Percentiles rank a stretch among this genome's conserved stretches.
phyloP scores from a whole-genome alignment of 139 green algal genomes.

The Spirogloea muscicola region DNA sequence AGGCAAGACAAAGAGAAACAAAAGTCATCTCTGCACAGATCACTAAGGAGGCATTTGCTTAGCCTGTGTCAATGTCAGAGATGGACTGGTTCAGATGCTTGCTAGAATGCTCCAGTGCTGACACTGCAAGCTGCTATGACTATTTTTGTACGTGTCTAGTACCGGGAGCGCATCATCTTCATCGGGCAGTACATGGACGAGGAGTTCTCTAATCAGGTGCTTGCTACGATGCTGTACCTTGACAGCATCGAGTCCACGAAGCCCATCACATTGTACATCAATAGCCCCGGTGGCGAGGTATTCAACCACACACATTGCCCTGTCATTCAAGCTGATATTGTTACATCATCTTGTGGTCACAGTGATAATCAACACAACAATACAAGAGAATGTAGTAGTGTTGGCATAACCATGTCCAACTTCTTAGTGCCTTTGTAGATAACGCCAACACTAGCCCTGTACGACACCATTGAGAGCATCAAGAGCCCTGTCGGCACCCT shows the following conservation, averaged over 20 bases:
- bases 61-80: too few relatives aligned
- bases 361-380: not conserved
- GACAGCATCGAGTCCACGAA: conserved; percentile 75
- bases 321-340: conserved; percentile 3
- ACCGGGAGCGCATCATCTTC: conserved; percentile 87
- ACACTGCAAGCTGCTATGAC: too few relatives aligned
- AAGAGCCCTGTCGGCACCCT: conserved; percentile 85
- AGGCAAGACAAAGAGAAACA: too few relatives aligned
- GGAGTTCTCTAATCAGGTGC: conserved; percentile 83
- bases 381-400: too few relatives aligned
- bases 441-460: conserved; percentile 85
- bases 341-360: not conserved
- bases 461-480: conserved; percentile 96
- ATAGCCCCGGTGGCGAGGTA: conserved; percentile 76
- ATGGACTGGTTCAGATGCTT: too few relatives aligned
- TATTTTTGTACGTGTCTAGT: too few relatives aligned
- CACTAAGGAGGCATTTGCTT: too few relatives aligned
- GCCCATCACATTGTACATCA: conserved; percentile 87
- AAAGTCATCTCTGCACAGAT: too few relatives aligned
- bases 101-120: too few relatives aligned
- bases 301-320: too few relatives aligned
- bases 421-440: conserved; percentile 12
- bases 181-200: conserved; percentile 78
- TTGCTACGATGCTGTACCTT: conserved; percentile 89
- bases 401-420: not conserved